phyloP scores from a whole-genome alignment of 148 eudicot genomes.

The Salicornia ramosissima region DNA sequence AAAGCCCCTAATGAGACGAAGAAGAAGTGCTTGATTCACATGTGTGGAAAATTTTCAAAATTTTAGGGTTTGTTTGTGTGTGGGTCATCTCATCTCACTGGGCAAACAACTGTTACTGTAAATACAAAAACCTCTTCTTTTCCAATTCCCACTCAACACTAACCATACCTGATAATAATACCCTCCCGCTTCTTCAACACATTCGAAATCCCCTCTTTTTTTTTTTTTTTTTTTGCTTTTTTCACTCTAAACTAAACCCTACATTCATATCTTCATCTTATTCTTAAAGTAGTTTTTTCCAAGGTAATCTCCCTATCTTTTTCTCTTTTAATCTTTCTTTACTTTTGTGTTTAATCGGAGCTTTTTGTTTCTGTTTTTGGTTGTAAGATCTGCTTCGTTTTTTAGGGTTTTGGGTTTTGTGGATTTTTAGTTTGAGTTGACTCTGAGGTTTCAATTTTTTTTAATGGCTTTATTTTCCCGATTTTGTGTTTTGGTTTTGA shows the following conservation, averaged over 20 bases:
- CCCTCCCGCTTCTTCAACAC: conserved; percentile 27
- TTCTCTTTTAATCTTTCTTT: neutral
- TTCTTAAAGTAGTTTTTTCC: neutral
- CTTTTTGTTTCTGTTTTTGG: neutral
- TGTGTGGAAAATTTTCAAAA: conserved; percentile 6
- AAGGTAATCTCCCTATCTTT: conserved; percentile 2
- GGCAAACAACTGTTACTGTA: too few relatives aligned
- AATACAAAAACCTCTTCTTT: neutral
- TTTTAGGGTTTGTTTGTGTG: conserved; percentile 9
- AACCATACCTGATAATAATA: too few relatives aligned
- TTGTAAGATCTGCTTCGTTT: conserved; percentile 18
- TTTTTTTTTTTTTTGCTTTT: neutral
- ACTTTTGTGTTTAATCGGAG: neutral
- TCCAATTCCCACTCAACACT: neutral
- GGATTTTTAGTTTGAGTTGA: too few relatives aligned
- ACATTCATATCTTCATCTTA: too few relatives aligned
- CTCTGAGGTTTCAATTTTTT: too few relatives aligned
- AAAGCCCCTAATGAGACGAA: too few relatives aligned
- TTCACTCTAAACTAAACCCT: too few relatives aligned
- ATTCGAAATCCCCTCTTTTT: conserved; percentile 19
- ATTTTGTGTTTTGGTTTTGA: neutral
- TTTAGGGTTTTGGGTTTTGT: conserved; percentile 11
- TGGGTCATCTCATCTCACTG: neutral
- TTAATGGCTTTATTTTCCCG: neutral
- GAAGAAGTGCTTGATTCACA: too few relatives aligned